A percentile compares a stretch with the other conserved stretches of the same genome.
Evolutionary conservation across 2,329 filamentous ascomycete genomes (phyloP).

Genomic region (Helminthosporium solani): DNA sequence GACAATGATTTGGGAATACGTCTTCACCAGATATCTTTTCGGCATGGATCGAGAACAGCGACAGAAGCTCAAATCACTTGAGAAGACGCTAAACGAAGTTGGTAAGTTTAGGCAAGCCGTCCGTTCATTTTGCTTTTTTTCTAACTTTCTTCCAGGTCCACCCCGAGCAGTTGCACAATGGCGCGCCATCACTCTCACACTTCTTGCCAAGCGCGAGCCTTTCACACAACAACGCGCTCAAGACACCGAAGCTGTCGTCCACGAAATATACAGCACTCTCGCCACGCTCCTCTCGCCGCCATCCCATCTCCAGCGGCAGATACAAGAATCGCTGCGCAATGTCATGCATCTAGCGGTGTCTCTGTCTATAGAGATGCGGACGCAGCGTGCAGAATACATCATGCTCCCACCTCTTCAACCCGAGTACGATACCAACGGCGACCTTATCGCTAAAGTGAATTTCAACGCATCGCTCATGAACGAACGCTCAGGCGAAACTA

Average conservation of each 20-base stretch:
- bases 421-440: constrained; percentile 90
- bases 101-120: constrained; percentile 44
- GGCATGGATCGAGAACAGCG: constrained; percentile 98
- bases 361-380: constrained; percentile 94
- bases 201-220: constrained; percentile 76
- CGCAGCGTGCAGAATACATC: constrained; percentile 93
- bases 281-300: constrained; percentile 85
- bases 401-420: constrained; percentile 96
- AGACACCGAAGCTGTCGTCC: constrained; percentile 93
- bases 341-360: constrained; percentile 88
- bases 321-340: constrained; percentile 79
- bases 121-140: neutral
- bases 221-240: constrained; percentile 81
- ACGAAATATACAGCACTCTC: constrained; percentile 83
- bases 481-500: constrained; percentile 73
- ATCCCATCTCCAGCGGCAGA: constrained; percentile 73
- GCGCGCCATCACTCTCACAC: constrained; percentile 90
- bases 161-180: constrained; percentile 89
- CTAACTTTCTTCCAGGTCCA: constrained; percentile 53
- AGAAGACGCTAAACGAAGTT: constrained; percentile 87
- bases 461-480: constrained; percentile 97
- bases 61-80: constrained; percentile 93
- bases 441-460: constrained; percentile 79
- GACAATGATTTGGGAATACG: constrained; percentile 99
- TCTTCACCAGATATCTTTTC: constrained; percentile 97